Percentiles rank a stretch among this genome's conserved stretches.
These are phyloP conservation scores for Phaeosphaeria sp. DNA, from an alignment of 2,329 filamentous ascomycete species.

Conservation along the genomic window DNA sequence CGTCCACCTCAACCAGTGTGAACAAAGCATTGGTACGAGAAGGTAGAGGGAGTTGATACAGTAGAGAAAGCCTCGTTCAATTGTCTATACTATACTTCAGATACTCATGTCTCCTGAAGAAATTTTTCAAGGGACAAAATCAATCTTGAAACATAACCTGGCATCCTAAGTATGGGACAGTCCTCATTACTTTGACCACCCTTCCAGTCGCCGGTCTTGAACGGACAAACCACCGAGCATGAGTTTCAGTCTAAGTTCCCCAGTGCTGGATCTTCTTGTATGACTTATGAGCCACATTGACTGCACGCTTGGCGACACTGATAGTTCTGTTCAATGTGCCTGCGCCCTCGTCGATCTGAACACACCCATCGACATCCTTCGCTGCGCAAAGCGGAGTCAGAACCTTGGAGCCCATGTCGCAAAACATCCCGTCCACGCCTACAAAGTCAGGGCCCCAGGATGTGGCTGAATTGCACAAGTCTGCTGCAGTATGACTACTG, in stretches of 20 bases:
- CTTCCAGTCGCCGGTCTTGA: too few species aligned
- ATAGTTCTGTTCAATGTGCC: neutral
- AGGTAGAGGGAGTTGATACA: too few species aligned
- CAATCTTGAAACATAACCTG: too few species aligned
- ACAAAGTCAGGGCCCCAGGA: neutral
- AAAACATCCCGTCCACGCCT: neutral
- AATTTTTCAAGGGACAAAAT: too few species aligned
- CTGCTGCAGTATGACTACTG: neutral
- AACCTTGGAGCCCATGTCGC: neutral
- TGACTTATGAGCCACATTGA: neutral
- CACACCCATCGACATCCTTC: neutral
- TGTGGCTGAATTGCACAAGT: neutral
- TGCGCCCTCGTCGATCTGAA: neutral
- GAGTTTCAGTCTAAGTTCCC: neutral
- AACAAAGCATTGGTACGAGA: too few species aligned
- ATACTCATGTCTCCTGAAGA: too few species aligned
- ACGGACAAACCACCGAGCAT: too few species aligned
- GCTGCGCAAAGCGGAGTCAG: neutral
- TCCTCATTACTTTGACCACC: too few species aligned
- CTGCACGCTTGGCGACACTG: neutral
- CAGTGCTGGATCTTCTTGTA: neutral
- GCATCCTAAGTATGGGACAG: too few species aligned
- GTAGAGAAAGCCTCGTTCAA: too few species aligned
- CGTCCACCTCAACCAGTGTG: too few species aligned
- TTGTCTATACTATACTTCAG: too few species aligned